A percentile compares a stretch with the other conserved stretches of the same genome.
phyloP scores from a whole-genome alignment of 2,329 filamentous ascomycete genomes.

The Sarocladium brachiariae region DNA sequence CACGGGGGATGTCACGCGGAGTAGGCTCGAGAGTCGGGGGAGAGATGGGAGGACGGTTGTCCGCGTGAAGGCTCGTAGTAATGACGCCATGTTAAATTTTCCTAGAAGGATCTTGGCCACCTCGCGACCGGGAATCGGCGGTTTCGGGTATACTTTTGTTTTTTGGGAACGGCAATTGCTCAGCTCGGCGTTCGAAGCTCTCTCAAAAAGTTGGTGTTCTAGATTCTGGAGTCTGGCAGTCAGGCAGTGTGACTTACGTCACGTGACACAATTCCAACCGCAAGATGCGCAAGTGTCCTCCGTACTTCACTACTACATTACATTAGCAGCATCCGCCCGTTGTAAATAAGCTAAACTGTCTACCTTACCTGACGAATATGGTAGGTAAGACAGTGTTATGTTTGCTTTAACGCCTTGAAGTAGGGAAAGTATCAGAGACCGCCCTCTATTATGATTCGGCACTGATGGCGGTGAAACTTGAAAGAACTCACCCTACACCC shows the following conservation, averaged over 20 bases:
- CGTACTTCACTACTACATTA: neutral
- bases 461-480: too few relatives aligned
- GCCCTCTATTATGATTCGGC: too few relatives aligned
- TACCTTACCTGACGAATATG: too few relatives aligned
- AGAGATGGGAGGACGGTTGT: conserved; percentile 13
- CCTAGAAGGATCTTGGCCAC: neutral
- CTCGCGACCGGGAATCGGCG: too few relatives aligned
- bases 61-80: conserved; percentile 27
- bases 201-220: conserved; percentile 4
- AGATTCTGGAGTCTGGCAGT: neutral
- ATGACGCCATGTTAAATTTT: conserved; percentile 25
- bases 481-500: too few relatives aligned
- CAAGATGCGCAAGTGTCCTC: too few relatives aligned
- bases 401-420: too few relatives aligned
- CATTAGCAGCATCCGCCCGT: too few relatives aligned
- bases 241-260: neutral
- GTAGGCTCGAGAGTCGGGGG: conserved; percentile 7
- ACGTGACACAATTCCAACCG: too few relatives aligned
- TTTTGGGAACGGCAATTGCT: neutral
- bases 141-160: neutral
- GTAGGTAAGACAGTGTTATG: too few relatives aligned
- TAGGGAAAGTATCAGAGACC: too few relatives aligned
- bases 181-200: neutral
- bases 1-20: neutral
- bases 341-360: too few relatives aligned